A percentile compares a stretch with the other conserved stretches of the same genome.
Evolutionary conservation across 768 basidiomycete genomes (phyloP).

Genomic region (Mycena maculata): DNA sequence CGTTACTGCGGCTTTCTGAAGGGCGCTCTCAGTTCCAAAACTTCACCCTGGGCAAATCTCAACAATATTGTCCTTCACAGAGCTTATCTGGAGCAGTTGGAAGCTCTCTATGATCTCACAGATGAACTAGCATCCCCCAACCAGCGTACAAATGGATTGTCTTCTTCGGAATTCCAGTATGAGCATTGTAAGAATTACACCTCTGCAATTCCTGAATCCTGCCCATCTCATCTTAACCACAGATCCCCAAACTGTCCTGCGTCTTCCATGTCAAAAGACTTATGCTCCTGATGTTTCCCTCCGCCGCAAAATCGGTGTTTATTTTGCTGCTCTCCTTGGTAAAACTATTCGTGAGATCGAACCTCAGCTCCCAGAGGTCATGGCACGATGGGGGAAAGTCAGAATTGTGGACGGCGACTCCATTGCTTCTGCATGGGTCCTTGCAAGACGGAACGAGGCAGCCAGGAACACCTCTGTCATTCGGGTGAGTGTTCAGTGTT

Average conservation of each 20-base stretch:
- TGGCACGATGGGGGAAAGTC: slow-evolving; percentile 42
- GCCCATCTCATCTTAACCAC: background rate
- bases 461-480: slow-evolving; percentile 33
- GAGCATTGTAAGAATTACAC: slow-evolving; percentile 16
- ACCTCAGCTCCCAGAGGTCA: slow-evolving; percentile 26
- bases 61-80: slow-evolving; percentile 39
- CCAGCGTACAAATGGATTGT: background rate
- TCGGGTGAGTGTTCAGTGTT: slow-evolving; percentile 26
- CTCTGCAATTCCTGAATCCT: background rate
- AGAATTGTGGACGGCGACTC: slow-evolving; percentile 40
- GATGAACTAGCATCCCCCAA: slow-evolving; percentile 24
- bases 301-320: slow-evolving; percentile 31
- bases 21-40: slow-evolving; percentile 34
- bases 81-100: slow-evolving; percentile 43
- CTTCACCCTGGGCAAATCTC: slow-evolving; percentile 44
- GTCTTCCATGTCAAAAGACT: slow-evolving; percentile 21
- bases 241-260: slow-evolving; percentile 37
- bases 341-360: slow-evolving; percentile 1
- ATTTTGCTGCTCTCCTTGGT: slow-evolving; percentile 30
- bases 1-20: slow-evolving; percentile 46
- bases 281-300: slow-evolving; percentile 21
- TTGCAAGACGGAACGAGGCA: background rate
- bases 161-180: slow-evolving; percentile 13
- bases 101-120: slow-evolving; percentile 39
- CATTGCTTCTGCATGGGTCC: slow-evolving; percentile 23